Conservation (phyloP, 2,329 filamentous ascomycete species). For the Sporothrix dimorphospora region DNA sequence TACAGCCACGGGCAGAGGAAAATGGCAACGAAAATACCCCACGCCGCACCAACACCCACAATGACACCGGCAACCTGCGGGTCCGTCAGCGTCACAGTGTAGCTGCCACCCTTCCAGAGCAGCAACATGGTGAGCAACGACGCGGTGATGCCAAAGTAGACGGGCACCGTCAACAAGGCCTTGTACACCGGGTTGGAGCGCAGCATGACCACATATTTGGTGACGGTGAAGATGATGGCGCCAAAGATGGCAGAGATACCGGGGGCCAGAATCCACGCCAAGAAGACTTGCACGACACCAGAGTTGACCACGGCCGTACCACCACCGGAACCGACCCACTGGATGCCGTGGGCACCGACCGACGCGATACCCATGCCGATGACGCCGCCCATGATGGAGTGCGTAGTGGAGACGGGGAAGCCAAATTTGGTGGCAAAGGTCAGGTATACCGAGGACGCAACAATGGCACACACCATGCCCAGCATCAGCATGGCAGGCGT, state of each 20-base stretch:
- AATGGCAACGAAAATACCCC: slow-evolving; percentile 52
- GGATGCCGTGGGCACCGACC: slow-evolving; percentile 55
- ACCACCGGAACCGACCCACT: slow-evolving; percentile 54
- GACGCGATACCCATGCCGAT: slow-evolving; percentile 62
- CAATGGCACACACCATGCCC: slow-evolving; percentile 59
- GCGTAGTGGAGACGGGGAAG: slow-evolving; percentile 64
- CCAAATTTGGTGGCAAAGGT: slow-evolving; percentile 58
- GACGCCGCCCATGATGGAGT: slow-evolving; percentile 63
- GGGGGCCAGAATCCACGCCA: slow-evolving; percentile 64
- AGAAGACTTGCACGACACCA: slow-evolving; percentile 62
- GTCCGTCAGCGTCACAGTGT: slow-evolving; percentile 52
- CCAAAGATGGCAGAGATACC: slow-evolving; percentile 57
- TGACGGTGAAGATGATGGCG: slow-evolving; percentile 58
- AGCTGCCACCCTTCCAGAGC: slow-evolving; percentile 56
- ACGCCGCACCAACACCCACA: slow-evolving; percentile 55
- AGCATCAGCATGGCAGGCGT: slow-evolving; percentile 60
- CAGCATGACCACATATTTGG: slow-evolving; percentile 60
- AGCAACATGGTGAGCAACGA: slow-evolving; percentile 63
- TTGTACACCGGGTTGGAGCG: slow-evolving; percentile 56
- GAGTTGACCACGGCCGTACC: slow-evolving; percentile 45
- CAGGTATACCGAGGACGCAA: slow-evolving; percentile 59
- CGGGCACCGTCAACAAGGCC: slow-evolving; percentile 56
- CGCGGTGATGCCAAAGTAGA: slow-evolving; percentile 61
- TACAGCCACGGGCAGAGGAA: slow-evolving; percentile 65
- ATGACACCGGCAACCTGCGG: slow-evolving; percentile 57